These are phyloP conservation scores for Panicum virgatum DNA, from an alignment of 202 grass and related monocot species.

Conservation along the genomic window DNA sequence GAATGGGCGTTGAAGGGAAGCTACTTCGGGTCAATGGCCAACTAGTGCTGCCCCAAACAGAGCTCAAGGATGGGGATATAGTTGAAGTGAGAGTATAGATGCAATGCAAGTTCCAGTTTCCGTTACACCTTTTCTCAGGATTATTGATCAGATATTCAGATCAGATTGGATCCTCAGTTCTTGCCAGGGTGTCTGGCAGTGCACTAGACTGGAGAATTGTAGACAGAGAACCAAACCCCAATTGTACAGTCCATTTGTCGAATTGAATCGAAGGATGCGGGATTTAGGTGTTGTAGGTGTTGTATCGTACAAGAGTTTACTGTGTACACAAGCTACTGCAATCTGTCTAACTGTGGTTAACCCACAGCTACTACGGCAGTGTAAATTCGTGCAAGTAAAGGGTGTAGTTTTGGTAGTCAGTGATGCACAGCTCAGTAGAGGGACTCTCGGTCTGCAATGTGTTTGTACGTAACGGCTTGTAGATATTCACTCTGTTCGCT, in stretches of 20 bases:
- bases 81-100: slow-evolving; percentile 85
- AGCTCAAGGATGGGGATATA: slow-evolving; percentile 95
- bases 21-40: slow-evolving; percentile 82
- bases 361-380: neutral
- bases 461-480: neutral
- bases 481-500: no score
- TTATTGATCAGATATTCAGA: slow-evolving; percentile 15
- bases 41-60: slow-evolving; percentile 71
- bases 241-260: slow-evolving; percentile 60
- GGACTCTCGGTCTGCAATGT: neutral
- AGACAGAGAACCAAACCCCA: slow-evolving; percentile 25
- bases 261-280: slow-evolving; percentile 34
- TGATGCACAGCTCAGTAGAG: neutral
- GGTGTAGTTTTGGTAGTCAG: neutral
- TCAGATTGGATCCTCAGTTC: slow-evolving; percentile 5
- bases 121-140: slow-evolving; percentile 18
- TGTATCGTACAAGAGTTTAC: neutral
- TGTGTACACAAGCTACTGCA: slow-evolving; percentile 42
- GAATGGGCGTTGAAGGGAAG: slow-evolving; percentile 86
- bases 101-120: neutral
- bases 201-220: slow-evolving; percentile 14
- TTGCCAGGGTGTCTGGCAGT: slow-evolving; percentile 8
- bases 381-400: slow-evolving; percentile 37
- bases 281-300: slow-evolving; percentile 23
- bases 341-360: slow-evolving; percentile 11